Evolutionary conservation across 345 rosid genomes (phyloP).

Genomic region (Hypericum perforatum): DNA sequence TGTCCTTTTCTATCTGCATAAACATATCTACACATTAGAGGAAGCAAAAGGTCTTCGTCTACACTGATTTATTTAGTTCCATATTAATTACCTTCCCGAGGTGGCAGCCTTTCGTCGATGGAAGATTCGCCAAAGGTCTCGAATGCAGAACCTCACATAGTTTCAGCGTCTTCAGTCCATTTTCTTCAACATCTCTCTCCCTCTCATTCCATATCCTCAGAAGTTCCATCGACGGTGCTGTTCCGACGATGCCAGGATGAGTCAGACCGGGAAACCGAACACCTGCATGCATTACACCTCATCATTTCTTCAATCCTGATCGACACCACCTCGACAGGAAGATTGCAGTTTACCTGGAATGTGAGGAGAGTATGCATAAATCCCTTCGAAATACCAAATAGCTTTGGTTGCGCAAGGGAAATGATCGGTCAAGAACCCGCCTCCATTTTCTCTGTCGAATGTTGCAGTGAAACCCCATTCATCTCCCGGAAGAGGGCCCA

Average conservation of each 20-base stretch:
- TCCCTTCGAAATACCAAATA: conserved; percentile 92
- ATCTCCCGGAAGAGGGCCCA: conserved; percentile 81
- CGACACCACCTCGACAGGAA: not conserved
- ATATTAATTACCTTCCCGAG: conserved; percentile 47
- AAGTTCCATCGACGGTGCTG: conserved; percentile 80
- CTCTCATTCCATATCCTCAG: conserved; percentile 70
- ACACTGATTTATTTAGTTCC: not conserved
- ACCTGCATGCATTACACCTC: conserved; percentile 28
- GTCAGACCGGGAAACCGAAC: conserved; percentile 84
- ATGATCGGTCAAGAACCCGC: conserved; percentile 84
- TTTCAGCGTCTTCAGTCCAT: conserved; percentile 33
- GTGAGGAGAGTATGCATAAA: conserved; percentile 79
- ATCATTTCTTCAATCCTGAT: not conserved
- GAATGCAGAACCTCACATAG: conserved; percentile 77
- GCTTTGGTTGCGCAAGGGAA: conserved; percentile 87
- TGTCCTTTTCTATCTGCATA: conserved; percentile 49
- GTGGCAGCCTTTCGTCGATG: conserved; percentile 59
- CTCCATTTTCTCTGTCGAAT: conserved; percentile 82
- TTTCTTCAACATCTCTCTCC: conserved; percentile 65
- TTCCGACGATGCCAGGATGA: conserved; percentile 81
- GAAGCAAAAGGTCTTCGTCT: not conserved
- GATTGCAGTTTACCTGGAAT: conserved; percentile 44
- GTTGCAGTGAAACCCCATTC: conserved; percentile 88
- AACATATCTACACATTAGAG: conserved; percentile 7
- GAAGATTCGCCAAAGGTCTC: conserved; percentile 67